phyloP scores from a whole-genome alignment of 1,284 basidiomycete genomes.

The Ustanciosporium gigantosporum region DNA sequence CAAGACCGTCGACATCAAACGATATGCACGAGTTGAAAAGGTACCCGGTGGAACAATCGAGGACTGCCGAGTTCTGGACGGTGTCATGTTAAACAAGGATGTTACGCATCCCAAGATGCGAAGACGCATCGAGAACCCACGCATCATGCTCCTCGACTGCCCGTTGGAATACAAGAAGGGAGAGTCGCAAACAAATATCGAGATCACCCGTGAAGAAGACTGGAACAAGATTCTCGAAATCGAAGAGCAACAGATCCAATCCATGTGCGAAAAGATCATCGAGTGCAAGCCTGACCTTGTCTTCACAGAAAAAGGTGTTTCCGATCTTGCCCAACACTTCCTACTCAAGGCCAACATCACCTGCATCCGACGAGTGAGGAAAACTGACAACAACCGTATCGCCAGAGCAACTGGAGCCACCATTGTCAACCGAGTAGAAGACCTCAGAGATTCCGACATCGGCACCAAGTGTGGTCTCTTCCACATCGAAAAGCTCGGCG shows the following conservation, averaged over 20 bases:
- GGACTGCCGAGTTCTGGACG: constrained; percentile 80
- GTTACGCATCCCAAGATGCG: constrained; percentile 98
- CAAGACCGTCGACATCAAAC: constrained; percentile 89
- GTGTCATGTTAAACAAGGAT: constrained; percentile 98
- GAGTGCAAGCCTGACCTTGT: constrained; percentile 94
- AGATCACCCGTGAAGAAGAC: constrained; percentile 90
- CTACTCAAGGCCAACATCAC: constrained; percentile 87
- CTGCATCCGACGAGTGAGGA: constrained; percentile 89
- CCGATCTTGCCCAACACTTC: constrained; percentile 88
- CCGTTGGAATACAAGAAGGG: constrained; percentile 99
- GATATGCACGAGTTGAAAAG: constrained; percentile 96
- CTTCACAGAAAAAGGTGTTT: constrained; percentile 97
- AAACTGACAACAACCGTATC: constrained; percentile 98
- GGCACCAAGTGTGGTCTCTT: constrained; percentile 93
- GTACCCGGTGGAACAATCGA: constrained; percentile 97
- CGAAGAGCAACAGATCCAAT: constrained; percentile 95
- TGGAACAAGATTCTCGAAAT: constrained; percentile 92
- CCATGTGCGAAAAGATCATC: constrained; percentile 81
- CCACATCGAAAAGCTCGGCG: constrained; percentile 94
- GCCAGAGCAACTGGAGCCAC: constrained; percentile 93
- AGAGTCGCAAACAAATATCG: constrained; percentile 97
- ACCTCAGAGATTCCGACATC: constrained; percentile 86
- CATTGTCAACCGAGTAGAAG: constrained; percentile 95
- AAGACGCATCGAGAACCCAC: constrained; percentile 83
- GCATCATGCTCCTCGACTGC: constrained; percentile 90